A percentile compares a stretch with the other conserved stretches of the same genome.
These are phyloP conservation scores for Evernia prunastri DNA, from an alignment of 495 filamentous ascomycete species.

Conservation along the genomic window DNA sequence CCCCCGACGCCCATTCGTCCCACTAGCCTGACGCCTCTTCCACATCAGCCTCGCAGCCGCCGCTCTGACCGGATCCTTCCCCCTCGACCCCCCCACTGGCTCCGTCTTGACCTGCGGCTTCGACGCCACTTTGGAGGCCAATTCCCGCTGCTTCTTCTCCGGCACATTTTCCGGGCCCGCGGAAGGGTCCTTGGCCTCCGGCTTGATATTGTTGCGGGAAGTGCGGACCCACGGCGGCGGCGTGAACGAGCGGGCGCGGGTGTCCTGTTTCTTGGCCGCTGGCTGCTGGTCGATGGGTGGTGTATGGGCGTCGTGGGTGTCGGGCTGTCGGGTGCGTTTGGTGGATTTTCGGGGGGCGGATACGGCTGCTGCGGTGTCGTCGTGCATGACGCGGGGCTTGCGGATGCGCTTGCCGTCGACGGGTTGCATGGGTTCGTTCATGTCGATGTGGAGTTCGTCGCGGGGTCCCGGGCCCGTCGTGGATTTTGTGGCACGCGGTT, in stretches of 20 bases:
- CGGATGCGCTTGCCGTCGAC: conserved; percentile 23
- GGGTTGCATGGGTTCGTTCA: background rate
- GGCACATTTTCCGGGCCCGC: background rate
- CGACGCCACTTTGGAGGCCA: conserved; percentile 26
- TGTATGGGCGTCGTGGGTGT: background rate
- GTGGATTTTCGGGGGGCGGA: background rate
- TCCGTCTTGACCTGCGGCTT: conserved; percentile 29
- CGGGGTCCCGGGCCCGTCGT: conserved; percentile 34
- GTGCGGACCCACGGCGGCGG: background rate
- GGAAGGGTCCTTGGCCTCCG: background rate
- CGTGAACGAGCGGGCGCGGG: background rate
- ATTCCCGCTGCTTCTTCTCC: background rate
- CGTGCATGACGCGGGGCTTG: conserved; percentile 27
- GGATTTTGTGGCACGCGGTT: background rate
- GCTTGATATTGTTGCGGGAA: background rate
- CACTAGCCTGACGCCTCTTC: conserved; percentile 10
- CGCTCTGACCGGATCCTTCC: conserved; percentile 45
- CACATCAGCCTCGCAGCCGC: conserved; percentile 35
- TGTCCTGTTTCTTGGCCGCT: background rate
- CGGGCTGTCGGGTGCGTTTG: background rate
- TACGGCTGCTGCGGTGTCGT: background rate
- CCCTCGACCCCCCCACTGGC: conserved; percentile 39
- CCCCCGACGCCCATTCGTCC: conserved; percentile 15
- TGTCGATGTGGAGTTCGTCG: conserved; percentile 30
- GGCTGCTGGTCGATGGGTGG: background rate